Evolutionary conservation across 345 rosid species (phyloP).

Genomic region (Diplotaxis tenuifolia): DNA sequence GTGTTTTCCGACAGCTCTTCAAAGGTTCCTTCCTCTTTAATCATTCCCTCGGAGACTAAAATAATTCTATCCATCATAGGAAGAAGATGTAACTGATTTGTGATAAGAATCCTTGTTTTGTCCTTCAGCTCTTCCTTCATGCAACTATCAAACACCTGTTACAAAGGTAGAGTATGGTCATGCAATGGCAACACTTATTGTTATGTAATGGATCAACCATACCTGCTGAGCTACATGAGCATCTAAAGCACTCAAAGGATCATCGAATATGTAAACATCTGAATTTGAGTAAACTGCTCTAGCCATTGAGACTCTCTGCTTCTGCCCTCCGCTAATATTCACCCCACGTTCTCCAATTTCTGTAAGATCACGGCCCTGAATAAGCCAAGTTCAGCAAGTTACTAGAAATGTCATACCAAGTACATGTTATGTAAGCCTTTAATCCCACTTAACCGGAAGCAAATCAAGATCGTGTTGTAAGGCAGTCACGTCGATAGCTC

Average conservation of each 20-base stretch:
- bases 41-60: conserved; percentile 69
- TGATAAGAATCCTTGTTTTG: conserved; percentile 87
- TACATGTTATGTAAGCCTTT: conserved; percentile 2
- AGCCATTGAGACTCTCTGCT: conserved; percentile 98
- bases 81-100: conserved; percentile 97
- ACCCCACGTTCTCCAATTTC: conserved; percentile 99
- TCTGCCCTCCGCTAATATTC: conserved; percentile 97
- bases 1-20: conserved; percentile 79
- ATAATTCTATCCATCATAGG: conserved; percentile 79
- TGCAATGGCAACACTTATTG: background rate
- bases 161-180: background rate
- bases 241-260: conserved; percentile 95
- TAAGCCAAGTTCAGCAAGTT: conserved; percentile 12
- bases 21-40: conserved; percentile 87
- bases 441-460: conserved; percentile 67
- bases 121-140: conserved; percentile 71
- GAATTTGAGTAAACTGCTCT: conserved; percentile 93
- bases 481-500: conserved; percentile 73
- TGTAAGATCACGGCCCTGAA: conserved; percentile 81
- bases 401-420: conserved; percentile 12
- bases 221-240: conserved; percentile 94
- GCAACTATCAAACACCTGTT: conserved; percentile 86
- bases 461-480: conserved; percentile 79
- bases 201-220: background rate
- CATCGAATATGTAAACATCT: conserved; percentile 92